Base-by-base conservation (phyloP, 208 protist species). In the Acanthamoeba quina region DNA sequence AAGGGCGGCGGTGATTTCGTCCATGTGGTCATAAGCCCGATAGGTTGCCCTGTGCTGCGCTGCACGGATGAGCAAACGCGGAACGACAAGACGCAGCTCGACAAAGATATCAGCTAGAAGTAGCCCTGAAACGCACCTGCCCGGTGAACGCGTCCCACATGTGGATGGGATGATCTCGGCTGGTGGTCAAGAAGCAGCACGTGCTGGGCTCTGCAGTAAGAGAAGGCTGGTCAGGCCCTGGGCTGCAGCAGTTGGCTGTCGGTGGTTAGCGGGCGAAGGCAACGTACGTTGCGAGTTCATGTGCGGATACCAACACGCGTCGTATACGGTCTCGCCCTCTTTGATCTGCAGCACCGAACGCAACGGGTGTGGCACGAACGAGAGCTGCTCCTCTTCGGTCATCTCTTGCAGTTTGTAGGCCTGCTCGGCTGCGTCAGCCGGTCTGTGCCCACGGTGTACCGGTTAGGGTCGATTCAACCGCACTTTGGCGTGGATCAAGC, bases 131-230 rank as follows among this genome's bases (percentile, higher is more conserved):
- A 54, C 37, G 78, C 15, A 91, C 85, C 85, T 91, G 31, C 1
- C 85, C 85, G 15, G 85, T 91, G 47, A 91, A 91, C 7, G 85
- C 85, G n/a, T 91, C 85, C 85, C 85, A 91, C 13, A 91, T 9
- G n/a, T 91, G 85, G 37, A 91, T 91, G 24, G 85, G 85, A 15
- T 91, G 85, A 54, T 91, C 85, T 49, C 85, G 85, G 47, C 85
- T 91, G 29, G 85, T 91, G 60, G 60, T 91, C 60, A 74, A 68
- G 19, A 91, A 91, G n/a, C 85, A 91, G 10, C 85, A 91, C 37
- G 85, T 91, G 37, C 54, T 56, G 3, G 85, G 85, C 34, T 91
- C 85, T 91, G 85, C 49, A 15, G 5, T 26, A 34, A 44, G 15
- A 49, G 68, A 24, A 5, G 47, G 47, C 9, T 68, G 60, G 60